phyloP scores from a whole-genome alignment of 164 flowering plant species.

The Dillenia turbinata region DNA sequence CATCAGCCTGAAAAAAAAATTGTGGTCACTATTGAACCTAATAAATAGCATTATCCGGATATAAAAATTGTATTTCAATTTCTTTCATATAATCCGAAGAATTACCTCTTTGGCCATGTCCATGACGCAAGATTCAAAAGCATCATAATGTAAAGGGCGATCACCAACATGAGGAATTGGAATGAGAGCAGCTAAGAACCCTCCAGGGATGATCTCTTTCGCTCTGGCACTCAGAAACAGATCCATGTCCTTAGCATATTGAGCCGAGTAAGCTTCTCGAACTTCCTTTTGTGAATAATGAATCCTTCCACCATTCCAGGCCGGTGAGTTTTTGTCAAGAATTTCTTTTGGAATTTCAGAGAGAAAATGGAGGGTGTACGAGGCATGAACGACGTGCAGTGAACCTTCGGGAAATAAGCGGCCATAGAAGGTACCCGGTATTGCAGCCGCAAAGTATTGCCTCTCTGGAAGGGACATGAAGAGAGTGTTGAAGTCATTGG shows the following conservation, averaged over 20 bases:
- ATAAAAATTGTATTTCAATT: too few species aligned
- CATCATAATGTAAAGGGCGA: not conserved
- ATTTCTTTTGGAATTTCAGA: conserved; percentile 12
- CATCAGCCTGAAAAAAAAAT: too few species aligned
- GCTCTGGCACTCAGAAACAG: conserved; percentile 15
- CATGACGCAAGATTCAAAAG: conserved; percentile 7
- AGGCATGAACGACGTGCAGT: conserved; percentile 16
- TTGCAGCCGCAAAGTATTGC: conserved; percentile 11
- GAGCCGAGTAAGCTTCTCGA: conserved; percentile 16
- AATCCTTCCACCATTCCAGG: conserved; percentile 24
- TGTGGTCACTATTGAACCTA: too few species aligned
- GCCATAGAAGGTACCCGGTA: conserved; percentile 18
- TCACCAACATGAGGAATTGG: conserved; percentile 3
- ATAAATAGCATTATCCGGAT: too few species aligned
- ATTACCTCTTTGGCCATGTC: conserved; percentile 15
- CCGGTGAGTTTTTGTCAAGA: not conserved
- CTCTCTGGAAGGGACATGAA: not conserved
- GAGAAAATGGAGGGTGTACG: conserved; percentile 18
- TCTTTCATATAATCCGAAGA: too few species aligned
- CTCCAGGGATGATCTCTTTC: conserved; percentile 18
- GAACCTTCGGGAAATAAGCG: conserved; percentile 11
- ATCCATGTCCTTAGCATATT: conserved; percentile 14
- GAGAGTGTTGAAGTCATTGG: conserved; percentile 24
- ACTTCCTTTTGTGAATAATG: conserved; percentile 10
- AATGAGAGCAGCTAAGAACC: conserved; percentile 13